Conservation (phyloP, 73 alveolate species). For the Urostyla sp. region DNA sequence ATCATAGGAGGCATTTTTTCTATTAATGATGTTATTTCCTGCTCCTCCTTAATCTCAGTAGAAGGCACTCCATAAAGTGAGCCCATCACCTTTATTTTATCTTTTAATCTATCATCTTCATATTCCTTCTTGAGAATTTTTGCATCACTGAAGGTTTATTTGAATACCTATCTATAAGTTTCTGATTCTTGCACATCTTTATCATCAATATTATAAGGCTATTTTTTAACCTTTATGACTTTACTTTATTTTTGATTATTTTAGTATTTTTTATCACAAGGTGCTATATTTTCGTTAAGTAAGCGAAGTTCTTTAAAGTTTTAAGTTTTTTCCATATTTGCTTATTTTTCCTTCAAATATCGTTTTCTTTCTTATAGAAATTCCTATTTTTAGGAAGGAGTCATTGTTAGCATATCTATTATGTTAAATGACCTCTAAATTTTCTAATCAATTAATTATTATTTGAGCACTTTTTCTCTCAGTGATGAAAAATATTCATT, state of each 20-base stretch:
- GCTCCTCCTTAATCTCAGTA: constrained; percentile 17
- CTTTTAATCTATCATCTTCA: constrained; percentile 42
- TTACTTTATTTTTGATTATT: background rate
- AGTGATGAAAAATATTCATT: constrained; percentile 7
- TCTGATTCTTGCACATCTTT: constrained; percentile 8
- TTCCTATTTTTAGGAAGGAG: constrained; percentile 50
- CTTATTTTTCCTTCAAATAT: background rate
- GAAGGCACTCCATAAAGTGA: constrained; percentile 57
- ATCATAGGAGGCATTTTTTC: constrained; percentile 48
- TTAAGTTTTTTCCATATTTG: background rate
- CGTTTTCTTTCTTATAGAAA: constrained; percentile 3
- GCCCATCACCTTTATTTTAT: constrained; percentile 36
- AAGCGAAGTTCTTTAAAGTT: background rate
- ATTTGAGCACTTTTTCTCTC: constrained; percentile 3
- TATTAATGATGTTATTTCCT: constrained; percentile 32
- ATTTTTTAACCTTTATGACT: background rate
- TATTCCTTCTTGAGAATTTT: constrained; percentile 30
- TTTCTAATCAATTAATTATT: background rate
- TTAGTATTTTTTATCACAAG: background rate
- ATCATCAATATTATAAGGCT: background rate
- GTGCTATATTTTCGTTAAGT: constrained; percentile 17
- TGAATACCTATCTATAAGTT: constrained; percentile 15
- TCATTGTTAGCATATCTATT: constrained; percentile 17
- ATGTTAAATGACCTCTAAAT: background rate
- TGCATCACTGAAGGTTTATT: constrained; percentile 17